Base-by-base conservation (phyloP, 108 stramenopile genomes). In the Fistulifera pelliculosa region DNA sequence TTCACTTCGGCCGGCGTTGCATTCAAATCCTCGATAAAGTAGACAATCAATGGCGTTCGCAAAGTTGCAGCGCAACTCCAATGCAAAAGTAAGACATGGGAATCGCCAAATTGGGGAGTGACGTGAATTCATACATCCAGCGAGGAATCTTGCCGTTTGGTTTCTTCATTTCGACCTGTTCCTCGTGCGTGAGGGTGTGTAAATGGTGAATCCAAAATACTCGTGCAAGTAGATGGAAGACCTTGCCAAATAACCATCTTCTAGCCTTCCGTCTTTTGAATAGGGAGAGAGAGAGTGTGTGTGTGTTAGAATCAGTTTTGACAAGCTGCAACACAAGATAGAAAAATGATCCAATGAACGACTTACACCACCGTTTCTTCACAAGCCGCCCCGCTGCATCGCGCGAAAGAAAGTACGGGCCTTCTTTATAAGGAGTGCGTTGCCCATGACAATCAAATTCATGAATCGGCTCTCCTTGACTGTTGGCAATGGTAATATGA, bases 1-100 rank as follows among this genome's bases (percentile, higher is more conserved):
- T 60, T 71, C 38, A 81, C 80, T 45, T 86, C 80, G 23, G 84
- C 80, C 42, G 81, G 78, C 12, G 67, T 69, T 21, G 84, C 84
- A 44, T 71, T 74, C 8, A 86, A 59, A 60, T 79, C 77, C 8
- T 35, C 31, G 6, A 80, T 51, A 0, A 80, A 80, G 61, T 86
- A 86, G 4, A 86, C 84, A 61, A 81, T 86, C 12, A 71, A 31
- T 12, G 60, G 60, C 13, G 70, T 70, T 1, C 69, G 28, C 1
- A 70, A 4, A 70, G 63, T 27, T 65, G 63, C 5, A 65, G 38
- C 0, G 64, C 63, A 4, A 65, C 56, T 0, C 69, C 69, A 13
- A 70, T 57, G 41, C 63, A 64, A 31, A 70, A 70, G 39, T 70
- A 70, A 1, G 54, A 56, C 19, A 64, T 24, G 18, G 69, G 61